Base-by-base conservation (phyloP, 2,329 filamentous ascomycete species). In the Aspergillus proliferans region DNA sequence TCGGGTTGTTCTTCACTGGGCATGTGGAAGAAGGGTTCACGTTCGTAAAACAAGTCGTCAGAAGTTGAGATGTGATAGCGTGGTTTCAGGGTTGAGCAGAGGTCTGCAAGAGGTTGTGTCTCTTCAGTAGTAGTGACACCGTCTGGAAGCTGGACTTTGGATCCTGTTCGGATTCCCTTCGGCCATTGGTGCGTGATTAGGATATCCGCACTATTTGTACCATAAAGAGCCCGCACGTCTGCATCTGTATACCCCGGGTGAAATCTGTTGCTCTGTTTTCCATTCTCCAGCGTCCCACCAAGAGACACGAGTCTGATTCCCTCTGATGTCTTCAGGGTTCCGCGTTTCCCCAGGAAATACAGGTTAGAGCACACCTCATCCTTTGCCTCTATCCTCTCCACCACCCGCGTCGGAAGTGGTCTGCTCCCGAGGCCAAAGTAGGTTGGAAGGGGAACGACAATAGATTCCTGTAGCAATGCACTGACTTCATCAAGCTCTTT, bases 101-200 rank as follows among this genome's bases (percentile, higher is more conserved):
- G 77, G 51, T 94, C 87, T 5, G 90, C 83, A 39, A 97, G 75
- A 48, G 84, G 82, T 47, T 83, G 78, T n/a, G 81, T 81, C 49
- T 79, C 77, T 19, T 73, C 58, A 0, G 83, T 74, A 3, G 77
- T 68, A 2, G 71, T 67, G n/a, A 74, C 66, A 4, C 76, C 74
- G 9, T 81, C 78, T 3, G 80, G 74, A n/a, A 86, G 67, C 2
- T 76, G 61, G 2, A 83, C 76, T 41, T 82, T 84, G 2, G 91
- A 91, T 5, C 86, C 82, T 1, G 73, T 77, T 66, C 79, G 83
- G 33, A 97, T 79, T 1, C 77, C 80, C 9, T 83, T 78, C 3
- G 93, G 92, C 93, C 93, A 98, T 59, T 88, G 78, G 30, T 83
- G 82, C 0, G 93, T 97, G 47, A 98, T 73, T 14, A 98, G 77